Base-by-base conservation (phyloP, 306 rosid species). In the Erythrophleum fordii region DNA sequence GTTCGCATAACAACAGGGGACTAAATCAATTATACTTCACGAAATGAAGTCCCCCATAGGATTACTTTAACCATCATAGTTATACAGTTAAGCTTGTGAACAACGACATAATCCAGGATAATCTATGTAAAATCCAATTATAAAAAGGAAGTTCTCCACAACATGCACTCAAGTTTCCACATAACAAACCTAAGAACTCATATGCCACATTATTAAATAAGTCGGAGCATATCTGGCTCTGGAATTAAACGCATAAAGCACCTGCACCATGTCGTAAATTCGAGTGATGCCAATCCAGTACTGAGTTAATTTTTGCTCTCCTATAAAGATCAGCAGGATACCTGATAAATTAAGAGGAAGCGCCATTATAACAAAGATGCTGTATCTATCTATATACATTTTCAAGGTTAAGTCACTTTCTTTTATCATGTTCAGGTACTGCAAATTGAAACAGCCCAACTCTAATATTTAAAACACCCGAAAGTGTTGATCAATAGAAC, bases 251-350 rank as follows among this genome's bases (percentile, higher is more conserved):
- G 76, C 23, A 51, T 42, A 28, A 72, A 68, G 76, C 56, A 94
- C 97, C 91, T 88, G 95, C 86, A 48, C 98, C 97, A 14, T 53
- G 83, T 45, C 95, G 95, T 83, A 95, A 82, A 77, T 92, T 90
- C 53, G 97, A 90, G 80, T 95, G 98, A 77, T 94, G 98, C 98
- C 97, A 94, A 84, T 94, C 92, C 89, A 94, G 51, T 18, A 92
- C 91, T 8, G 97, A 92, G 81, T 92, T 62, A 17, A 91, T 90
- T 81, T 86, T 90, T 80, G 97, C 97, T 88, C 95, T 89, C 84
- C 81, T 78, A 68, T 28, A 83, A 83, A 87, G 71, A 86, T 92
- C 97, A 28, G 90, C 72, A 56, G 98, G 97, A 81, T 91, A 92
- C 97, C 97, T 94, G 78, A 80, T 41, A 58, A 46, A 72, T 75